phyloP scores from a whole-genome alignment of 1,284 basidiomycete genomes.

The Tilletiopsis washingtonensis region DNA sequence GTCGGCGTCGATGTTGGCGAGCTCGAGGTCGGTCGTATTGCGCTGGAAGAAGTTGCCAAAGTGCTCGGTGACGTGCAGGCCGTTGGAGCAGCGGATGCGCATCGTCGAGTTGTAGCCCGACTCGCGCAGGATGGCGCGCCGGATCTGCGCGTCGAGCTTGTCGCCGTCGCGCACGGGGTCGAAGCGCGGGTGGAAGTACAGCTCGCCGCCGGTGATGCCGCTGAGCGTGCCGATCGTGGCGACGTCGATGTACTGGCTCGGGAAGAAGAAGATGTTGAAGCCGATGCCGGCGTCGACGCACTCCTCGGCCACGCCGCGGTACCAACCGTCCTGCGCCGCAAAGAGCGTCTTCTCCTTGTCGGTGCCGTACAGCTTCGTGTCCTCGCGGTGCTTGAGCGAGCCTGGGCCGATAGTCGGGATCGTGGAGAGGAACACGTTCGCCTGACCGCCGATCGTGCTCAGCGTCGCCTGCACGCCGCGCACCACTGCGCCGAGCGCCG shows the following conservation, averaged over 20 bases:
- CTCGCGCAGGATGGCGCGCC: slow-evolving; percentile 62
- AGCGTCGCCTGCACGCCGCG: slow-evolving; percentile 57
- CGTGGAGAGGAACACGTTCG: slow-evolving; percentile 71
- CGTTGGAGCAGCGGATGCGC: slow-evolving; percentile 76
- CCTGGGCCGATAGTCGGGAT: slow-evolving; percentile 74
- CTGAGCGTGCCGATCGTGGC: slow-evolving; percentile 67
- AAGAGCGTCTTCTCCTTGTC: slow-evolving; percentile 81
- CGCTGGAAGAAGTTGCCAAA: slow-evolving; percentile 76
- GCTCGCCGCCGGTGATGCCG: slow-evolving; percentile 77
- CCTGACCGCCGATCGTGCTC: slow-evolving; percentile 74
- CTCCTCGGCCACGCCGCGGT: slow-evolving; percentile 76
- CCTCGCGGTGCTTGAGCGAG: slow-evolving; percentile 57
- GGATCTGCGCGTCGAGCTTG: slow-evolving; percentile 65
- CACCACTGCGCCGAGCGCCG: slow-evolving; percentile 73
- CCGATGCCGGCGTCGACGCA: slow-evolving; percentile 83
- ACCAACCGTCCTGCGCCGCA: slow-evolving; percentile 64
- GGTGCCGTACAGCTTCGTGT: slow-evolving; percentile 71
- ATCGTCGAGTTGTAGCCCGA: slow-evolving; percentile 75
- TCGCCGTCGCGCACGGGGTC: slow-evolving; percentile 62
- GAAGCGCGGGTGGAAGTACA: slow-evolving; percentile 88
- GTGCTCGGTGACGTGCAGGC: slow-evolving; percentile 65
- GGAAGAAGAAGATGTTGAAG: slow-evolving; percentile 80
- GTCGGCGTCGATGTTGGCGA: slow-evolving; percentile 73
- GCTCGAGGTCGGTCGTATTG: slow-evolving; percentile 66
- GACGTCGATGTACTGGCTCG: slow-evolving; percentile 73